Percentiles rank a stretch among this genome's conserved stretches.
Evolutionary conservation across 495 filamentous ascomycete species (phyloP).

Genomic region (Monascus purpureus): DNA sequence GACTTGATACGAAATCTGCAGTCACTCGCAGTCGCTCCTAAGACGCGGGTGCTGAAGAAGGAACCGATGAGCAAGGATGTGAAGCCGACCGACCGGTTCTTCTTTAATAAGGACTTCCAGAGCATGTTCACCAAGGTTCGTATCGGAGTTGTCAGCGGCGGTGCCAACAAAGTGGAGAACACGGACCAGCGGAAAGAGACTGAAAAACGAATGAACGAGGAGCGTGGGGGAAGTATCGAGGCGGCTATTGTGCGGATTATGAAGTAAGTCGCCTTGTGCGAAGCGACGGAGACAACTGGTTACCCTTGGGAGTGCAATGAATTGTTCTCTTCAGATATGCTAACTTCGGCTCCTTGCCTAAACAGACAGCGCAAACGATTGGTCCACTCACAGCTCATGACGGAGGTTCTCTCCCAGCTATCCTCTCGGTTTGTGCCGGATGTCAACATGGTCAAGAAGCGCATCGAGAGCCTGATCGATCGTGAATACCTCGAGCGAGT

Average conservation of each 20-base stretch:
- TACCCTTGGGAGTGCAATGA: too few relatives aligned
- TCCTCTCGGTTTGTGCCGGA: conserved; percentile 75
- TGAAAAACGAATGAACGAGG: conserved; percentile 74
- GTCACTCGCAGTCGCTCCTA: conserved; percentile 72
- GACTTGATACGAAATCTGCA: conserved; percentile 77
- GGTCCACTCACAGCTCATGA: conserved; percentile 64
- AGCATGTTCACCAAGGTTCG: conserved; percentile 79
- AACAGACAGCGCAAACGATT: conserved; percentile 79
- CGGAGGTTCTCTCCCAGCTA: conserved; percentile 73
- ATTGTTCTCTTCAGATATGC: conserved; percentile 1
- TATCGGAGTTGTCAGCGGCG: conserved; percentile 53
- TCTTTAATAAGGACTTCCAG: conserved; percentile 70
- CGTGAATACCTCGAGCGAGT: conserved; percentile 89
- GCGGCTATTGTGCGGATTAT: conserved; percentile 88
- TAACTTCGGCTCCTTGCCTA: conserved; percentile 5
- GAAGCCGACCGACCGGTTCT: conserved; percentile 66
- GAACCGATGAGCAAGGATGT: conserved; percentile 73
- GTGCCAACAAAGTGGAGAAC: conserved; percentile 70
- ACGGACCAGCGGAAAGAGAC: conserved; percentile 74
- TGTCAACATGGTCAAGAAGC: conserved; percentile 77
- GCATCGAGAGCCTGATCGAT: conserved; percentile 85
- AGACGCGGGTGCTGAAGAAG: conserved; percentile 69
- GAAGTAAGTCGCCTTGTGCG: conserved; percentile 87
- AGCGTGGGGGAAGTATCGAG: conserved; percentile 63
- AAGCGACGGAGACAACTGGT: too few relatives aligned